A percentile compares a stretch with the other conserved stretches of the same genome.
Evolutionary conservation across 768 basidiomycete genomes (phyloP).

Genomic region (Phanerochaete carnosa): DNA sequence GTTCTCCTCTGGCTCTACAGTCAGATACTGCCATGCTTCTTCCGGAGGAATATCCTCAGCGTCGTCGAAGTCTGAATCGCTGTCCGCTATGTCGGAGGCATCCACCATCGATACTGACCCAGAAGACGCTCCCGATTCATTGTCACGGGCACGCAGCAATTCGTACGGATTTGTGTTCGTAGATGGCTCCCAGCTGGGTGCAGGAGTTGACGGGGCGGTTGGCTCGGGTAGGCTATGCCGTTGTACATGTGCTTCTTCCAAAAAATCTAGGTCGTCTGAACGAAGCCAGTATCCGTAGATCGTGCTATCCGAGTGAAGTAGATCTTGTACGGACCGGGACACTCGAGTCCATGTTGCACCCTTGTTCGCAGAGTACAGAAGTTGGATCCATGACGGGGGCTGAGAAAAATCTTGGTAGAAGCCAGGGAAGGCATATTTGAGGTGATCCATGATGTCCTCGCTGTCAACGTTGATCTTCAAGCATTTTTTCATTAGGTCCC

Average conservation of each 20-base stretch:
- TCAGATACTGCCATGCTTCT: slow-evolving; percentile 26
- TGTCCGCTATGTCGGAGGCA: slow-evolving; percentile 22
- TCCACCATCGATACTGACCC: not conserved
- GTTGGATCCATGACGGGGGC: slow-evolving; percentile 48
- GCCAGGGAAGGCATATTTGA: slow-evolving; percentile 44
- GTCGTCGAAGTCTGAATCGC: slow-evolving; percentile 70
- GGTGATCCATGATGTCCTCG: slow-evolving; percentile 36
- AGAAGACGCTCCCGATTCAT: not conserved
- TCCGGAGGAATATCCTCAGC: slow-evolving; percentile 17
- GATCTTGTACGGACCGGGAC: slow-evolving; percentile 17
- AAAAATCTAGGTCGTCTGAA: slow-evolving; percentile 18
- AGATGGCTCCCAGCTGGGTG: not conserved
- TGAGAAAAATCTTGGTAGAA: slow-evolving; percentile 38
- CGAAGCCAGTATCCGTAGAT: slow-evolving; percentile 22
- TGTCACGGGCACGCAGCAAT: not conserved
- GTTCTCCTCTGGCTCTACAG: no score
- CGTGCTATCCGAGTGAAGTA: not conserved
- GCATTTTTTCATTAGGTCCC: slow-evolving; percentile 26
- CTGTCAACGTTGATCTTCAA: slow-evolving; percentile 27
- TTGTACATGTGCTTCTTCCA: not conserved
- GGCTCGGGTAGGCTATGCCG: not conserved
- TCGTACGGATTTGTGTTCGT: not conserved
- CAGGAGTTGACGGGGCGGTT: not conserved
- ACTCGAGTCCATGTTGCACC: slow-evolving; percentile 33
- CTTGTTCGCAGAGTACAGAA: slow-evolving; percentile 11